A percentile compares a stretch with the other conserved stretches of the same genome.
These are phyloP conservation scores for Fusarium acutatum DNA, from an alignment of 2,329 filamentous ascomycete species.

Conservation along the genomic window DNA sequence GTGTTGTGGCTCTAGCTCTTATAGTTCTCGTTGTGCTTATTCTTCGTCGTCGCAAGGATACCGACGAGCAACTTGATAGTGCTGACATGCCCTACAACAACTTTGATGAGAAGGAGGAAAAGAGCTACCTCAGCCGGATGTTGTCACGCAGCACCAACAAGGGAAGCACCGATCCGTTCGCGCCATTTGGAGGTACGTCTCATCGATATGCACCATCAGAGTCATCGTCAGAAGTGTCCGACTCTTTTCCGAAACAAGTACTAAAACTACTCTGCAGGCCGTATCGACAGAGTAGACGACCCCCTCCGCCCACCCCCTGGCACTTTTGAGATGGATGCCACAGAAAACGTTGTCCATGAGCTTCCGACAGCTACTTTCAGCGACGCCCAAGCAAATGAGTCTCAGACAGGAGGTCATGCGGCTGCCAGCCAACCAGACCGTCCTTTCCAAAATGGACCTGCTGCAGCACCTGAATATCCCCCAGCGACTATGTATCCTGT, in stretches of 20 bases:
- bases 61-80: conserved; percentile 1
- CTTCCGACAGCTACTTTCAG: conserved; percentile 42
- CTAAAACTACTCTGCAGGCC: conserved; percentile 42
- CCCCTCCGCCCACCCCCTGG: conserved; percentile 39
- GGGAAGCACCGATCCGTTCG: conserved; percentile 50
- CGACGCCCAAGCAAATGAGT: conserved; percentile 8
- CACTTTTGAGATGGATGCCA: conserved; percentile 52
- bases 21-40: conserved; percentile 33
- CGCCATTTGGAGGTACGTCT: conserved; percentile 55
- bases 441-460: conserved; percentile 11
- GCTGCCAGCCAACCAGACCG: neutral
- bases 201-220: neutral
- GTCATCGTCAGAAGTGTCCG: neutral
- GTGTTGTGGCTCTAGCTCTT: conserved; percentile 40
- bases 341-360: conserved; percentile 44
- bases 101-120: conserved; percentile 42
- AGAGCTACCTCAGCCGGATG: conserved; percentile 26
- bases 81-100: conserved; percentile 20
- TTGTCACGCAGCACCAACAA: conserved; percentile 42
- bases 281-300: conserved; percentile 45
- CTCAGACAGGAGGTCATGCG: neutral
- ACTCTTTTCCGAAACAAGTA: conserved; percentile 4
- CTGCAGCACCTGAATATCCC: conserved; percentile 2
- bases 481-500: conserved; percentile 11
- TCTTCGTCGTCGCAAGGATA: conserved; percentile 30